phyloP scores from a whole-genome alignment of 768 basidiomycete species.

The Roridomyces roridus region DNA sequence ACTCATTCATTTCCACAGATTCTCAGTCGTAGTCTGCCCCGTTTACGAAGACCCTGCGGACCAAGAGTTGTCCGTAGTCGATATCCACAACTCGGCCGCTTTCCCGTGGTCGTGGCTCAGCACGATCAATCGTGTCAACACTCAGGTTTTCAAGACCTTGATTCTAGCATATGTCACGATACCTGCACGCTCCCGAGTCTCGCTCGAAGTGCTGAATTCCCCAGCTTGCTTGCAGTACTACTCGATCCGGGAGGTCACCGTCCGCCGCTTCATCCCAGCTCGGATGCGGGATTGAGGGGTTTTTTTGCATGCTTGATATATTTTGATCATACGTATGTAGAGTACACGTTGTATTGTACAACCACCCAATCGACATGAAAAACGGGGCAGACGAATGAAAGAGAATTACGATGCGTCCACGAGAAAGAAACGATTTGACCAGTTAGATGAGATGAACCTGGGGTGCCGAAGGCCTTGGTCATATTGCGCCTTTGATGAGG shows the following conservation, averaged over 20 bases:
- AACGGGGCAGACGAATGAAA: slow-evolving; percentile 9
- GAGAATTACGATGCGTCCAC: slow-evolving; percentile 23
- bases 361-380: not conserved
- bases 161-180: slow-evolving; percentile 93
- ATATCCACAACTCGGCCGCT: slow-evolving; percentile 69
- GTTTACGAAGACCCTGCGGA: slow-evolving; percentile 87
- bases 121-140: slow-evolving; percentile 95
- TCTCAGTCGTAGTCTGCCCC: slow-evolving; percentile 89
- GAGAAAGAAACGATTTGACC: slow-evolving; percentile 2
- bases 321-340: slow-evolving; percentile 4
- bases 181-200: slow-evolving; percentile 70
- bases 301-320: slow-evolving; percentile 7
- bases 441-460: slow-evolving; percentile 21
- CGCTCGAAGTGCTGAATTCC: slow-evolving; percentile 57
- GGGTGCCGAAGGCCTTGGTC: slow-evolving; percentile 32
- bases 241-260: slow-evolving; percentile 81
- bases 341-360: slow-evolving; percentile 5
- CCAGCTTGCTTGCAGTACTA: slow-evolving; percentile 82
- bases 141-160: slow-evolving; percentile 97
- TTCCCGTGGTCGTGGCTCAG: slow-evolving; percentile 96
- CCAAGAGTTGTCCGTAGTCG: slow-evolving; percentile 64
- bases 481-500: slow-evolving; percentile 93
- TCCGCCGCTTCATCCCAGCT: slow-evolving; percentile 89
- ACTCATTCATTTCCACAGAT: slow-evolving; percentile 52
- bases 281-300: slow-evolving; percentile 81